Evolutionary conservation across 805 yeast species (phyloP), one percentile per base, ranked within the genome.

Genomic region (Alloascoidea hylecoeti): DNA sequence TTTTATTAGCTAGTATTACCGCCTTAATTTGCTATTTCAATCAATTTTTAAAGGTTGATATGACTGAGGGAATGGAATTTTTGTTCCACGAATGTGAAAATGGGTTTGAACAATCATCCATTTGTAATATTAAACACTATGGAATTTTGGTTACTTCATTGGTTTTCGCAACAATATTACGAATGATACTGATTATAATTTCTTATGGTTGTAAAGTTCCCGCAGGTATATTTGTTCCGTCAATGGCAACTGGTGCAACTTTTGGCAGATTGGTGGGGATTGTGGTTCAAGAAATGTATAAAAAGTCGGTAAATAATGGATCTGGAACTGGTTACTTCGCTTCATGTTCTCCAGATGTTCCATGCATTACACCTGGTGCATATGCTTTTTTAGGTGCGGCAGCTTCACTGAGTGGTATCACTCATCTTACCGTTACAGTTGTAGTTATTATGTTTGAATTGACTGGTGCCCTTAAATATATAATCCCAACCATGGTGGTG

Each of bases 211-310:
- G 86, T 44, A 85, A 80, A 56, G 88, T 89, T 0, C 98, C 98
- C 0, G 94, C 96, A n/a, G 98, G 98, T n/a, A 84, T 89, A 3
- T 81, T 92, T 58, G 95, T 92, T 39, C 98, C 98, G 2, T 82
- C 95, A 2, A 85, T 92, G 95, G 88, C 95, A 0, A 81, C 86
- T 1, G 98, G 98, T 16, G 96, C 97, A 0, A 74, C 95, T 0
- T 81, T 84, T 56, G 98, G 98, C 4, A 67, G 96, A 38, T 78
- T 88, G 0, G 49, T 92, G 9, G 96, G 98, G 3, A 60, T 85
- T 5, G 42, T 80, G 3, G 76, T 84, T 41, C 81, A 82, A 45
- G 51, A 60, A 17, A 42, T 68, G 12, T 60, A 66, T 33, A 61
- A 64, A 4, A 45, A 59, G 2, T 23, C 30, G n/a, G n/a, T 9